Evolutionary conservation across 345 rosid genomes (phyloP), one percentile per base, ranked within the genome.

Genomic region (Boechera retrofracta): DNA sequence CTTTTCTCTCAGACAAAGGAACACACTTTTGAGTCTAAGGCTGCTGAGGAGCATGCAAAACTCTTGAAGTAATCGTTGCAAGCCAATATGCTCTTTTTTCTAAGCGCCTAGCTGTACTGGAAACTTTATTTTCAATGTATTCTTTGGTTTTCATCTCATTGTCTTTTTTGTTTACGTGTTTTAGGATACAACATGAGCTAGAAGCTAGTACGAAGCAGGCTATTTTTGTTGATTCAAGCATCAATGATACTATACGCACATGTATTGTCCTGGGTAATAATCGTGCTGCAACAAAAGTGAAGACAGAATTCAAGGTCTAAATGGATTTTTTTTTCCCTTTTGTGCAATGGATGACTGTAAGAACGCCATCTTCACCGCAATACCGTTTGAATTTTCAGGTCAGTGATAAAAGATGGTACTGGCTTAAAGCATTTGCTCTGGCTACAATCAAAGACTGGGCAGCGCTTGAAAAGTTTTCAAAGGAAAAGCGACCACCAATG

Each of bases 11-110:
- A 95, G 71, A 90, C 98, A n/a, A 95, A 92, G 82, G 99, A 95
- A 64, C 91, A 94, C 69, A 81, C 77, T 45, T 95, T 95, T 53
- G 98, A 95, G 91, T 91, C 98, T 51, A 95, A 92, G 76, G 98
- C 97, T 74, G 99, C 98, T 6, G 98, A 95, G 70, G 99, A 95
- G 81, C 99, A 95, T 77, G 94, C 98, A 55, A 95, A 91, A 81
- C 79, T 95, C 63, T 79, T 95, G 69, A 95, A 92, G 99, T 94
- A 78, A 79, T 81, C 58, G 54, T 73, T 64, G 60, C 32, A 59
- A 59, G 68, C 73, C n/a, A 59, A 15, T 48, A 9, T 65, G 36
- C 58, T 12, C n/a, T 42, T 11, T 12, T 42, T 42, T 42, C n/a
- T 42, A 42, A 12, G 48, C 48, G 48, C 48, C 48, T 42, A 6